phyloP scores from a whole-genome alignment of 768 basidiomycete genomes.

The Lentinula sp. region DNA sequence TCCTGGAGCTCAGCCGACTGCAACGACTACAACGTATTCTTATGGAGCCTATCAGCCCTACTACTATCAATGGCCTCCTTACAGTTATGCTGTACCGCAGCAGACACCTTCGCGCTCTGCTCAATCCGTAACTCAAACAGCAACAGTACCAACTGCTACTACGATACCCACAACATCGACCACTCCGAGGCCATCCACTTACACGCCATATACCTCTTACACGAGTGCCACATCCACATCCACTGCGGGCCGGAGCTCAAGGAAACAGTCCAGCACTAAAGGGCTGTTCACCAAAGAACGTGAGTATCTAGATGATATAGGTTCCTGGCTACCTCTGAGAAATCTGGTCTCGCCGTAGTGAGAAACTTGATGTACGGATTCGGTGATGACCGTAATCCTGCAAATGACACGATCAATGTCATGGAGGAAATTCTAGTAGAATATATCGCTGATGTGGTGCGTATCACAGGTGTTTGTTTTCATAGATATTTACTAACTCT shows the following conservation, averaged over 20 bases:
- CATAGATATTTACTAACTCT: neutral
- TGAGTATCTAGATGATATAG: slow-evolving; percentile 31
- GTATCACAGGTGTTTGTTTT: slow-evolving; percentile 24
- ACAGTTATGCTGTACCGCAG: slow-evolving; percentile 48
- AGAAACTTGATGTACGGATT: slow-evolving; percentile 90
- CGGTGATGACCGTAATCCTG: slow-evolving; percentile 85
- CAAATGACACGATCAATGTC: slow-evolving; percentile 56
- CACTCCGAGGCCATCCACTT: slow-evolving; percentile 34
- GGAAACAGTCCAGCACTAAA: slow-evolving; percentile 64
- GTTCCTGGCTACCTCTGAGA: slow-evolving; percentile 6
- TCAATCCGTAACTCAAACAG: slow-evolving; percentile 22
- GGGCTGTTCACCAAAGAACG: slow-evolving; percentile 80
- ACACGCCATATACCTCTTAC: slow-evolving; percentile 52
- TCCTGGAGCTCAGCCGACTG: slow-evolving; percentile 8
- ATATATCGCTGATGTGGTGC: slow-evolving; percentile 74
- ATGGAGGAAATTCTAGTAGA: slow-evolving; percentile 16
- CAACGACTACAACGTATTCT: slow-evolving; percentile 54
- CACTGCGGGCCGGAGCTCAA: slow-evolving; percentile 42
- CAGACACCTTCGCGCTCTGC: slow-evolving; percentile 15
- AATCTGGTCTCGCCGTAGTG: slow-evolving; percentile 36
- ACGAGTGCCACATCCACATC: slow-evolving; percentile 27
- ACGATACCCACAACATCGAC: slow-evolving; percentile 22
- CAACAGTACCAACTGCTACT: slow-evolving; percentile 20
- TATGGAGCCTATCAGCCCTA: slow-evolving; percentile 59
- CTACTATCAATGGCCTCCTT: slow-evolving; percentile 62